These are phyloP conservation scores for Dactylis glomerata DNA, from an alignment of 176 grass and related monocot genomes.

Conservation along the genomic window DNA sequence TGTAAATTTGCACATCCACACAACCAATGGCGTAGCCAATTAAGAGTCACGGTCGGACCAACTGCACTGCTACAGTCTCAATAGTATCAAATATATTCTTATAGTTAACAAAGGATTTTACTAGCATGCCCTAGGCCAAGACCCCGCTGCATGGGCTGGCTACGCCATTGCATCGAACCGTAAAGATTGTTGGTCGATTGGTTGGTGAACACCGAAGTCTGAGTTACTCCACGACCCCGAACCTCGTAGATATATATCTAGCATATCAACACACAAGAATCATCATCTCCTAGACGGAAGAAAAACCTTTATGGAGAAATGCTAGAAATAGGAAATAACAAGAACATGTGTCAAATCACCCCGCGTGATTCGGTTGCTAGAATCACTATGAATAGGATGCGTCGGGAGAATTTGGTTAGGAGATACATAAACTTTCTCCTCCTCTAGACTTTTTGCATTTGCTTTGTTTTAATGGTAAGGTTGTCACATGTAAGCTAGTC, in stretches of 20 bases:
- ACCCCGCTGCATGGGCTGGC: too few species aligned
- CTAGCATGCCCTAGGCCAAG: too few species aligned
- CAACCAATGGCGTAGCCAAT: too few species aligned
- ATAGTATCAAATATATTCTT: too few species aligned
- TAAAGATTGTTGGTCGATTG: neutral
- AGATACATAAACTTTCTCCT: accelerated
- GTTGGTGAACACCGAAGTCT: neutral
- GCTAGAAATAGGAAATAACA: neutral
- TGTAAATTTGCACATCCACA: neutral
- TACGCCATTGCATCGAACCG: too few species aligned
- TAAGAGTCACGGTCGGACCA: too few species aligned
- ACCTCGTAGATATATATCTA: neutral
- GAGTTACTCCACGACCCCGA: neutral
- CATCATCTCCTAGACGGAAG: neutral
- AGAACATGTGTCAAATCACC: neutral
- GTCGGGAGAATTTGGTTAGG: neutral
- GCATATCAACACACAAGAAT: neutral
- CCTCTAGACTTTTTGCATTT: too few species aligned
- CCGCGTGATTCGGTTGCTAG: neutral
- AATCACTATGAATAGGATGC: neutral
- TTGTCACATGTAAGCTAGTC: too few species aligned
- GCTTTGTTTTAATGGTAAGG: too few species aligned
- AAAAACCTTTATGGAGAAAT: neutral
- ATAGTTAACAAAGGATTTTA: too few species aligned
- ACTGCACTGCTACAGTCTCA: too few species aligned